Conservation (phyloP, 2,329 filamentous ascomycete species). For the Calonectria leucothoes region DNA sequence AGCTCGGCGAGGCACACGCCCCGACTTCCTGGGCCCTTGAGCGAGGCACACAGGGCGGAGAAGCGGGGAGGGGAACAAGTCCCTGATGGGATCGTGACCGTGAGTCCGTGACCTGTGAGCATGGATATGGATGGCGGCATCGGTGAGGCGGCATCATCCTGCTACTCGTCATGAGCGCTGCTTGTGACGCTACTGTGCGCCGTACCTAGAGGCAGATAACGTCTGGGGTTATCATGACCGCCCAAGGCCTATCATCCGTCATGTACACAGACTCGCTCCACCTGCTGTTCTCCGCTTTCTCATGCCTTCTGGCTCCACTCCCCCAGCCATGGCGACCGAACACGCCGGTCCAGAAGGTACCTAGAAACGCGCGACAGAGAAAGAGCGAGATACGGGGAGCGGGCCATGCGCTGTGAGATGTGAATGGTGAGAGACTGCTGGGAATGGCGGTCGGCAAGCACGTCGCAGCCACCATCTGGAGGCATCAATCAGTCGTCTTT, state of each 20-base stretch:
- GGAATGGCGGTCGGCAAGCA: constrained; percentile 5
- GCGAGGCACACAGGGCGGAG: background rate
- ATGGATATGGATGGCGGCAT: constrained; percentile 36
- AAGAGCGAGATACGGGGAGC: background rate
- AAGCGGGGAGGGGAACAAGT: constrained; percentile 1
- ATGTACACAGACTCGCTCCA: constrained; percentile 18
- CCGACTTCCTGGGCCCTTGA: background rate
- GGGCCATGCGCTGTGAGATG: background rate
- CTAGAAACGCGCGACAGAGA: background rate
- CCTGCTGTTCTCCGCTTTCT: constrained; percentile 6
- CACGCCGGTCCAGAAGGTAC: constrained; percentile 1
- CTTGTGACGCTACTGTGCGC: constrained; percentile 29
- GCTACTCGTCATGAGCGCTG: constrained; percentile 13
- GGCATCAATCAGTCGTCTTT: background rate
- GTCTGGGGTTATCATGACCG: constrained; percentile 30
- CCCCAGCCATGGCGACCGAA: background rate
- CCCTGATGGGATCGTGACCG: constrained; percentile 37
- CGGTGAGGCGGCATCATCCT: constrained; percentile 37
- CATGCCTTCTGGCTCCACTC: constrained; percentile 10
- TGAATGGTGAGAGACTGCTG: background rate
- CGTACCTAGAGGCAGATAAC: constrained; percentile 39
- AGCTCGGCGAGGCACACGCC: background rate
- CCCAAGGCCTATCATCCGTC: constrained; percentile 29
- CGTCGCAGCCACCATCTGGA: background rate
- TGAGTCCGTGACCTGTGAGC: constrained; percentile 38